Percentiles rank a stretch among this genome's conserved stretches.
These are phyloP conservation scores for Rhododendron vialii DNA, from an alignment of 148 eudicot genomes.

Conservation along the genomic window DNA sequence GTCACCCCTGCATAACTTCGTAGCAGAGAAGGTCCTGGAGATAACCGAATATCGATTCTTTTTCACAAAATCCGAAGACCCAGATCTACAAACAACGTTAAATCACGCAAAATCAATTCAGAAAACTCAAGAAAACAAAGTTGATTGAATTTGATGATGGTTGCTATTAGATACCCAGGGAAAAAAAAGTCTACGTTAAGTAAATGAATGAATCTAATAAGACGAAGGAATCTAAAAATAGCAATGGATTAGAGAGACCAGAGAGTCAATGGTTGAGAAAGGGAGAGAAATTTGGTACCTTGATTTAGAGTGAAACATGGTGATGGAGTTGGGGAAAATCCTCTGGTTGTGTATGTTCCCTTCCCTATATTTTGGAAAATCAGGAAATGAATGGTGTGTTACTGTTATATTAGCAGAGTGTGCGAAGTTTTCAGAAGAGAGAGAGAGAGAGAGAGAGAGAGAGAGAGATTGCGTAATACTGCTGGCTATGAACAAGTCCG, in stretches of 20 bases:
- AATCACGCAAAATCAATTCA: constrained; percentile 6
- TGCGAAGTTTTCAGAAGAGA: not conserved
- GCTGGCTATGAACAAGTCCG: constrained; percentile 17
- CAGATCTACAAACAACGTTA: constrained; percentile 7
- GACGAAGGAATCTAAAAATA: not conserved
- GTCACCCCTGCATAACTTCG: constrained; percentile 17
- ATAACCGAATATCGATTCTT: constrained; percentile 13
- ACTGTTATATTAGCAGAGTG: not conserved
- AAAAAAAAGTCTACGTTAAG: not conserved
- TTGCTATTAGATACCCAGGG: not conserved
- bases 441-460: constrained; percentile 2
- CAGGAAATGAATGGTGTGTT: not conserved
- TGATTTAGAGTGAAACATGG: constrained; percentile 36
- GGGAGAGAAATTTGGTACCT: constrained; percentile 22
- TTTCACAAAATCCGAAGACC: constrained; percentile 2
- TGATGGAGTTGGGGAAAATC: not conserved
- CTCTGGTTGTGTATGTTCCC: not conserved
- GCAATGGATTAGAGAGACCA: not conserved
- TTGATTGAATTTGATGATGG: too few species aligned
- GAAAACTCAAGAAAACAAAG: not conserved
- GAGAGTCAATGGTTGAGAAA: not conserved
- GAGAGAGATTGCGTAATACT: not conserved
- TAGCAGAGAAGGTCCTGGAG: constrained; percentile 17
- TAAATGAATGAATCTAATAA: not conserved
- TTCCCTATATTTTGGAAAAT: constrained; percentile 27